Base-by-base conservation (phyloP, 805 yeast genomes). In the Barnettozyma wickerhamii region DNA sequence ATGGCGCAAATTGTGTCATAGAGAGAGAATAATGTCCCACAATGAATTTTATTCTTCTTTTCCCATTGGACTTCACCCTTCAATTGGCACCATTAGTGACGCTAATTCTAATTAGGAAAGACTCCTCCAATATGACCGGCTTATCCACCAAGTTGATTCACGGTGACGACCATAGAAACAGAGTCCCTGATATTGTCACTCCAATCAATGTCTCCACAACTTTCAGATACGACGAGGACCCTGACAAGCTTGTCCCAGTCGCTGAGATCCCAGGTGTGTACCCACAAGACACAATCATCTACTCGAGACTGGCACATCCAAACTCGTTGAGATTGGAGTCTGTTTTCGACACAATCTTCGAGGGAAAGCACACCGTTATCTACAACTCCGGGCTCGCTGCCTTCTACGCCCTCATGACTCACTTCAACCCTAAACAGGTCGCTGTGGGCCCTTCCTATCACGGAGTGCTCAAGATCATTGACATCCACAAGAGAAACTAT, bases 121-220 rank as follows among this genome's bases (percentile, higher is more conserved):
- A n/a, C 26, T 9, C 26, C 26, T 19, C 24, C 19, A 35, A 10
- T 26, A 54, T 52, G 60, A 50, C 65, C 5, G 79, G 75, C 2
- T 49, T 77, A n/a, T 51, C 77, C 5, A 82, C 89, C 7, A 58
- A 62, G 12, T 56, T 76, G 10, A 71, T 90, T 37, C 96, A 89
- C 55, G 89, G 79, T 0, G 95, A 86, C 47, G 87, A 83, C 50
- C 46, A 52, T 20, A 55, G 68, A 24, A 65, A 71, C 44, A 64
- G 84, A 47, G 84, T 78, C 6, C 55, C 73, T 0, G 90, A 84
- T 52, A 82, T 83, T 19, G 73, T 81, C 1, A 81, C 91, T 6
- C 95, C 97, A 19, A 81, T 90, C 44, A 85, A 84, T 47, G 81
- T 86, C 4, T 62, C 93, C 2, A 84, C 96, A 2, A 90, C 95